Base-by-base conservation (phyloP, 1,284 basidiomycete species). In the Sporisorium exsertum region DNA sequence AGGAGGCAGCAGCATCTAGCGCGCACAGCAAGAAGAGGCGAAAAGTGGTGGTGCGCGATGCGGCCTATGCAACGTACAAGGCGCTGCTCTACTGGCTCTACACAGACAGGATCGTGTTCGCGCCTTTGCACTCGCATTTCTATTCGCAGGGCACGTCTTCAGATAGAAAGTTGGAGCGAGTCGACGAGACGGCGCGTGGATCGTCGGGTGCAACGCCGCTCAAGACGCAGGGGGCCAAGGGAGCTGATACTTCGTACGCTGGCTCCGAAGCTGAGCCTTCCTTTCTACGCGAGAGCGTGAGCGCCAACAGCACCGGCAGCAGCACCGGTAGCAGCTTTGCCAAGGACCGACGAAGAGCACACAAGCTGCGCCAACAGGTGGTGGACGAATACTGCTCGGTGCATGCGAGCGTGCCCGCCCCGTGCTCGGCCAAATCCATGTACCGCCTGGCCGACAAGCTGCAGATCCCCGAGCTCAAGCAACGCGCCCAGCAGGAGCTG, bases 71-170 rank as follows among this genome's bases (percentile, higher is more conserved):
- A 8, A 95, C 94, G 0, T 95, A 94, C 86, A 90, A 89, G 82
- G 92, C 93, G 0, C 89, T 94, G 40, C 87, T 95, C 15, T 94
- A 93, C 87, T 95, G 93, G 86, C 87, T 95, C 40, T 95, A 95
- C 84, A 94, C 94, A 18, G 92, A 95, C 81, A 89, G 88, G 6
- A 91, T 95, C 70, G 88, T 91, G 43, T 95, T 95, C 82, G 92
- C 94, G 0, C 94, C 94, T 0, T 87, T 95, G 8, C 91, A 92
- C 0, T 95, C 88, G 9, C 87, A 86, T 9, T 89, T 88, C 72
- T 79, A 87, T 42, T 49, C 79, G n/a, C 54, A 72, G 9, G 40
- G 64, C 18, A 55, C 61, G 16, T 45, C 68, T 5, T 33, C 68
- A 12, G 60, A 62, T 15, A 67, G 54, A 7, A 43, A 49, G 18